A percentile compares a stretch with the other conserved stretches of the same genome.
Conservation (phyloP, 2,329 filamentous ascomycete genomes). For the Trichoderma sp. region DNA sequence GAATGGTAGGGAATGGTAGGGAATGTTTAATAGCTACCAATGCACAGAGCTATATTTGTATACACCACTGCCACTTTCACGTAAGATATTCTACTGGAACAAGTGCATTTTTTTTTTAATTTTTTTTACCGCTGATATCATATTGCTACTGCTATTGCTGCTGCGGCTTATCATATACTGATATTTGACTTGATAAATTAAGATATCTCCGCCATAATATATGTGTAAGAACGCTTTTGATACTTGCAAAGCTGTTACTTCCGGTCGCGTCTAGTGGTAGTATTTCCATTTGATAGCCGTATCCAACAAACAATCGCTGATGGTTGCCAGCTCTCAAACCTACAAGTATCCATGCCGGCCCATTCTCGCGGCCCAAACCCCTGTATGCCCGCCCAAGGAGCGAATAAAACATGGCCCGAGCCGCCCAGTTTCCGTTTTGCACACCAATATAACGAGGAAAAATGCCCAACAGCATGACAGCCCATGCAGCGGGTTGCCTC, state of each 20-base stretch:
- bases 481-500: not conserved
- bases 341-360: not conserved
- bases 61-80: not conserved
- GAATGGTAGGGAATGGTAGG: too few relatives aligned
- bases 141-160: not conserved
- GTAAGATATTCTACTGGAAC: not conserved
- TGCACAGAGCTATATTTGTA: not conserved
- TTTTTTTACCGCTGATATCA: not conserved
- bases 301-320: not conserved
- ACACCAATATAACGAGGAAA: not conserved
- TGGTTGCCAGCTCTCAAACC: not conserved
- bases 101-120: not conserved
- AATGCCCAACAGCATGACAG: slow-evolving; percentile 4
- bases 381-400: not conserved
- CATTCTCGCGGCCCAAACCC: slow-evolving; percentile 20
- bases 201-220: not conserved
- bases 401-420: slow-evolving; percentile 25
- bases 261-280: too few relatives aligned
- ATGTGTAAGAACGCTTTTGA: not conserved
- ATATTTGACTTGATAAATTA: not conserved
- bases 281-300: not conserved
- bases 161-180: not conserved
- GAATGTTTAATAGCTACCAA: not conserved
- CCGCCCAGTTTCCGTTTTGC: slow-evolving; percentile 2
- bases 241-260: not conserved